These are phyloP conservation scores for Podospora didyma DNA, from an alignment of 495 filamentous ascomycete species.

Conservation along the genomic window DNA sequence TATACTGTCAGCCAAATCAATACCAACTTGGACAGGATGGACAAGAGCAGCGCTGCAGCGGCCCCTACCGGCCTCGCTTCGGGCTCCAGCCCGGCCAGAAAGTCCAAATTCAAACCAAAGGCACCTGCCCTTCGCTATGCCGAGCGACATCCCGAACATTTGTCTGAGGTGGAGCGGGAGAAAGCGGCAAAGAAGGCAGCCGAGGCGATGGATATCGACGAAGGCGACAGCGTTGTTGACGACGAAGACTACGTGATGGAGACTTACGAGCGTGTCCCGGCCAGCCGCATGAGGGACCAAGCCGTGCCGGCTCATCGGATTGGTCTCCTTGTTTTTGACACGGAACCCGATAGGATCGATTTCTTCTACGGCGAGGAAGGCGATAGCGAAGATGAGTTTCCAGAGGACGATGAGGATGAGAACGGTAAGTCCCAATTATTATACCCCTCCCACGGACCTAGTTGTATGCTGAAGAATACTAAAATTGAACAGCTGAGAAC, in stretches of 20 bases:
- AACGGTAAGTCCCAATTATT: constrained; percentile 38
- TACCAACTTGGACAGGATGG: constrained; percentile 34
- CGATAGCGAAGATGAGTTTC: constrained; percentile 43
- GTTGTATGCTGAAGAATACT: neutral
- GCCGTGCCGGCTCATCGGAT: constrained; percentile 34
- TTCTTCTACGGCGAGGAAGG: constrained; percentile 46
- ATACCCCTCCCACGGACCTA: neutral
- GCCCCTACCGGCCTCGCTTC: neutral
- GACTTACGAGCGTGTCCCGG: constrained; percentile 50
- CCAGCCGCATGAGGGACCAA: constrained; percentile 36
- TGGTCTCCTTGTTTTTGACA: constrained; percentile 49
- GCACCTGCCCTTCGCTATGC: constrained; percentile 40
- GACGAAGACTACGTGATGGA: constrained; percentile 51
- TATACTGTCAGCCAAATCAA: constrained; percentile 48
- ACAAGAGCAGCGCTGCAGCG: constrained; percentile 22
- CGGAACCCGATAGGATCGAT: constrained; percentile 44
- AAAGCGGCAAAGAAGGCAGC: constrained; percentile 18
- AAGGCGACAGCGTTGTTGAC: constrained; percentile 32
- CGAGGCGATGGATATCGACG: constrained; percentile 26
- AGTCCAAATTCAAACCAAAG: constrained; percentile 41
- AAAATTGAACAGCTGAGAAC: constrained; percentile 43
- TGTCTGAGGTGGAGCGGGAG: constrained; percentile 8
- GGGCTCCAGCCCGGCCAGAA: constrained; percentile 15
- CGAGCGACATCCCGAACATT: constrained; percentile 44
- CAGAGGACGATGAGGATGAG: constrained; percentile 53